phyloP scores from a whole-genome alignment of 768 basidiomycete species.

The Favolaschia claudopus region DNA sequence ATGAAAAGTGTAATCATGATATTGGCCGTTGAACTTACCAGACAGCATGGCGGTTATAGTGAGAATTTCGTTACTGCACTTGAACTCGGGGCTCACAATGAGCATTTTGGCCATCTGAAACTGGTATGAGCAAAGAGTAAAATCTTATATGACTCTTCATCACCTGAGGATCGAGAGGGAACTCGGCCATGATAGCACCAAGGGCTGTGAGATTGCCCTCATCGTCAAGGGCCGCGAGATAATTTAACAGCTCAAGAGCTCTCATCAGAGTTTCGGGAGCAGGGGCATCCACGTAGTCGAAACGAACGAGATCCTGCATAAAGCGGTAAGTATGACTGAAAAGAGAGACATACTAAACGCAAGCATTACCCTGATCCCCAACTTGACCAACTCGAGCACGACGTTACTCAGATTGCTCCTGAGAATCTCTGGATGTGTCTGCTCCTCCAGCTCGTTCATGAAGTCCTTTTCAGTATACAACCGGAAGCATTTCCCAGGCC shows the following conservation, averaged over 20 bases:
- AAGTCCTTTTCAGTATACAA: constrained; percentile 98
- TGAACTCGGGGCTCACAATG: constrained; percentile 93
- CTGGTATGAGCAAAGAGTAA: background rate
- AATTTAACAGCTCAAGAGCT: constrained; percentile 93
- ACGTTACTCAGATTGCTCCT: constrained; percentile 93
- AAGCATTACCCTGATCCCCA: constrained; percentile 80
- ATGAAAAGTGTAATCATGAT: background rate
- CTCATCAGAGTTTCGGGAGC: constrained; percentile 98
- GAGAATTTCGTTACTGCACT: constrained; percentile 94
- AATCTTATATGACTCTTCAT: constrained; percentile 21
- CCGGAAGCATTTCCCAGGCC: constrained; percentile 97
- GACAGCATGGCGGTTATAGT: constrained; percentile 98
- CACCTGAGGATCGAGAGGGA: constrained; percentile 98
- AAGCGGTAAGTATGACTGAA: background rate
- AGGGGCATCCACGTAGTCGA: constrained; percentile 92
- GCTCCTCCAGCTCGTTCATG: constrained; percentile 94
- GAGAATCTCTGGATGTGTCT: constrained; percentile 96
- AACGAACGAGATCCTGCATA: constrained; percentile 78
- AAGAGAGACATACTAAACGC: background rate
- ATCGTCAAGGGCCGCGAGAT: constrained; percentile 90
- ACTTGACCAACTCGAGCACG: constrained; percentile 91
- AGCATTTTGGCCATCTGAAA: constrained; percentile 88
- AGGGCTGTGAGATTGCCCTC: constrained; percentile 90
- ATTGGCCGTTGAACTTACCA: constrained; percentile 51
- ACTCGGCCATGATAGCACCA: constrained; percentile 95